phyloP scores from a whole-genome alignment of 768 basidiomycete genomes.

The Daedaleopsis sinensis region DNA sequence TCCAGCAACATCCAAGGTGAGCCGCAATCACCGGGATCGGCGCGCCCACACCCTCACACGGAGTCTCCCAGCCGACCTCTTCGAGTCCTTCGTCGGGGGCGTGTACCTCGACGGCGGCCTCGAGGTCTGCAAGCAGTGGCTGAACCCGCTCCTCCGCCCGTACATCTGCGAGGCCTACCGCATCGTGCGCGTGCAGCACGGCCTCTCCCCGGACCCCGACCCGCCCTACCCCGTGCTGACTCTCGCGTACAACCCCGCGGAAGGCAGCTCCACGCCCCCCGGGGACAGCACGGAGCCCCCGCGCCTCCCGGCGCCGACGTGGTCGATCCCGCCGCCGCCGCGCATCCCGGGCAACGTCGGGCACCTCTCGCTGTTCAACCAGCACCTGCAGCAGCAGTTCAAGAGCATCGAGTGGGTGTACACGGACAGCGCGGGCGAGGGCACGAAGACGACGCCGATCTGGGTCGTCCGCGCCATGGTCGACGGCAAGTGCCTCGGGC shows the following conservation, averaged over 20 bases:
- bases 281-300: slow-evolving; percentile 19
- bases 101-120: slow-evolving; percentile 74
- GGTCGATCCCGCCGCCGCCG: slow-evolving; percentile 26
- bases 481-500: slow-evolving; percentile 59
- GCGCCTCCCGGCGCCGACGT: slow-evolving; percentile 27
- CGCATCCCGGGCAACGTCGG: slow-evolving; percentile 45
- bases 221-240: slow-evolving; percentile 24
- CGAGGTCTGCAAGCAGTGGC: slow-evolving; percentile 57
- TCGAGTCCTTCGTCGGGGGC: slow-evolving; percentile 86
- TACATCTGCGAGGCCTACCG: slow-evolving; percentile 65
- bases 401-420: slow-evolving; percentile 74
- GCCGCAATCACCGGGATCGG: slow-evolving; percentile 11
- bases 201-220: slow-evolving; percentile 50
- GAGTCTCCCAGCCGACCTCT: slow-evolving; percentile 57
- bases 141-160: slow-evolving; percentile 62
- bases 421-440: slow-evolving; percentile 46
- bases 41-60: slow-evolving; percentile 12
- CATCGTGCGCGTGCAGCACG: slow-evolving; percentile 66
- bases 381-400: slow-evolving; percentile 62
- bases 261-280: slow-evolving; percentile 11
- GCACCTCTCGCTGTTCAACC: slow-evolving; percentile 82
- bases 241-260: not conserved
- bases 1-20: slow-evolving; percentile 75
- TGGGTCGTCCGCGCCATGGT: slow-evolving; percentile 73
- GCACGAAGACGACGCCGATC: slow-evolving; percentile 70